Evolutionary conservation across 2,329 filamentous ascomycete species (phyloP).

Genomic region (Trichoderma lentiforme): DNA sequence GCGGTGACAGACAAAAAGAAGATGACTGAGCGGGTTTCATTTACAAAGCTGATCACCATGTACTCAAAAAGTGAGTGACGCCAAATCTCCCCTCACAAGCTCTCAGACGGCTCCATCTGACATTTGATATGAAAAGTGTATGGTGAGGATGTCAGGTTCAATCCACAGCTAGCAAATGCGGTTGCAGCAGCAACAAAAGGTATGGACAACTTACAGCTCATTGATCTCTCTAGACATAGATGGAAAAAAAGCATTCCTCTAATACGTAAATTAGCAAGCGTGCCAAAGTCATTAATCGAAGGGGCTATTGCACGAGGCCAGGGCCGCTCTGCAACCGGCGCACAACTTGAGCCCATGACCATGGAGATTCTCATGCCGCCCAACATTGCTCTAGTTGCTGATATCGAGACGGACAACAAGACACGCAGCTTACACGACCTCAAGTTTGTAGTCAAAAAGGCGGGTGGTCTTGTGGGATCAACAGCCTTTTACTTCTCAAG

Average conservation of each 20-base stretch:
- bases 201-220: constrained; percentile 33
- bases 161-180: constrained; percentile 70
- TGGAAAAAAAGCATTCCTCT: background rate
- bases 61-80: constrained; percentile 64
- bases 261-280: constrained; percentile 49
- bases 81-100: background rate
- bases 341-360: constrained; percentile 70
- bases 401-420: constrained; percentile 82
- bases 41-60: constrained; percentile 70
- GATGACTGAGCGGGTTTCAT: constrained; percentile 63
- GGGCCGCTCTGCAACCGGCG: constrained; percentile 72
- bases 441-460: constrained; percentile 65
- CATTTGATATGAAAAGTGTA: constrained; percentile 52
- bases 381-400: constrained; percentile 74
- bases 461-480: constrained; percentile 66
- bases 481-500: constrained; percentile 83
- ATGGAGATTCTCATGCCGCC: constrained; percentile 79
- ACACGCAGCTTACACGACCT: constrained; percentile 70
- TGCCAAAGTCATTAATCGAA: constrained; percentile 83
- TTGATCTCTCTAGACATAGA: background rate
- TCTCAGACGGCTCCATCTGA: background rate
- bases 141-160: constrained; percentile 69
- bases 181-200: constrained; percentile 77
- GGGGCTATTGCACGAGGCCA: constrained; percentile 83
- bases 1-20: constrained; percentile 79